Evolutionary conservation across 495 filamentous ascomycete species (phyloP).

Genomic region (Xylaria telfairii): DNA sequence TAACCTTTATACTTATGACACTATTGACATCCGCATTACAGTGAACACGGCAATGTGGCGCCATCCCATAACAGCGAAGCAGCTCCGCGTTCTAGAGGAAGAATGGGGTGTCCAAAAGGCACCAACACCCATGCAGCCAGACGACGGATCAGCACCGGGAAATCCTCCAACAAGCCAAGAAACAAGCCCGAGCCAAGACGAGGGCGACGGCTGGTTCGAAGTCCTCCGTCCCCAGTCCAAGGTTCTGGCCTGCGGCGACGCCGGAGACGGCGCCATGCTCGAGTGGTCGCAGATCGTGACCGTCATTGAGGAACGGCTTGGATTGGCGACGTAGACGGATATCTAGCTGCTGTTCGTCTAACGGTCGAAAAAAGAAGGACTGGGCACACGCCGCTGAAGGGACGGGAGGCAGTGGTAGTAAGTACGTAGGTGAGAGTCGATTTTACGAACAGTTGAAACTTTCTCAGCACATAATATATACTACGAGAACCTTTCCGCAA

Average conservation of each 20-base stretch:
- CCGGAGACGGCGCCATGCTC: constrained; percentile 77
- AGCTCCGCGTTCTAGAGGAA: constrained; percentile 70
- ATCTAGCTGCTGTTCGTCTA: background rate
- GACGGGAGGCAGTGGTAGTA: no score
- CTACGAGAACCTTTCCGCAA: background rate
- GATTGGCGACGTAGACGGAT: constrained; percentile 29
- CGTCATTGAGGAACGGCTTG: constrained; percentile 59
- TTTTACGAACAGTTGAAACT: background rate
- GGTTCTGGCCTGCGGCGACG: constrained; percentile 80
- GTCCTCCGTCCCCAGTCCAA: constrained; percentile 71
- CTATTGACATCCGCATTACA: constrained; percentile 7
- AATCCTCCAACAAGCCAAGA: background rate
- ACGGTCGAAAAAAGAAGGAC: background rate
- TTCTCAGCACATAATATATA: background rate
- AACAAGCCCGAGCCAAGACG: constrained; percentile 46
- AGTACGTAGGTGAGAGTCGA: background rate
- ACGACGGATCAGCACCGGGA: background rate
- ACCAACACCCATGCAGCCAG: background rate
- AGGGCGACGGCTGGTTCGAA: constrained; percentile 72
- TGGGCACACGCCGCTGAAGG: background rate
- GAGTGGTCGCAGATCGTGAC: constrained; percentile 75
- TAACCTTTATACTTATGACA: no score
- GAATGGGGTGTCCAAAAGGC: constrained; percentile 66
- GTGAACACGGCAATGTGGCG: constrained; percentile 92
- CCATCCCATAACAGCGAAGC: constrained; percentile 78